Conservation (phyloP, 1,284 basidiomycete genomes). For the Moesziomyces parantarcticus region DNA sequence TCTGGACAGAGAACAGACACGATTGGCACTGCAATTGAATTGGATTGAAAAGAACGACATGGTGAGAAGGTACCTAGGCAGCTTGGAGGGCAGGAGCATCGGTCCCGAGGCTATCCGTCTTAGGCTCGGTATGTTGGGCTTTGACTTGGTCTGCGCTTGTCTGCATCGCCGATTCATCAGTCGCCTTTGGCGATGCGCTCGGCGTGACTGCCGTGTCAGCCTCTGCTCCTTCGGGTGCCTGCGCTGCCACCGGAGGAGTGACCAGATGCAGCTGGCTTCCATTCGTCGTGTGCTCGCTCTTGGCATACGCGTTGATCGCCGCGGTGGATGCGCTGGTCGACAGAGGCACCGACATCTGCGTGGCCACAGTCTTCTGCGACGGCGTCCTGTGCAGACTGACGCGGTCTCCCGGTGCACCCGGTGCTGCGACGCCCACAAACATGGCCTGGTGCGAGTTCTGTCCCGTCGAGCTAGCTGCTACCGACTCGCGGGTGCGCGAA, state of each 20-base stretch:
- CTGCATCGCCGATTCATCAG: too few species aligned
- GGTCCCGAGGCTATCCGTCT: not conserved
- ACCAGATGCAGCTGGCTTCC: slow-evolving; percentile 30
- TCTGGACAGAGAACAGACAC: not conserved
- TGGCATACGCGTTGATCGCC: slow-evolving; percentile 30
- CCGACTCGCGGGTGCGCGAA: slow-evolving; percentile 47
- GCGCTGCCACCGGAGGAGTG: slow-evolving; percentile 6
- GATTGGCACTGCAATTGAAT: not conserved
- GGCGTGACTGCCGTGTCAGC: not conserved
- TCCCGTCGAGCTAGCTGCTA: slow-evolving; percentile 54
- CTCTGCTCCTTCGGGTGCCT: not conserved
- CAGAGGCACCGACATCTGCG: slow-evolving; percentile 57
- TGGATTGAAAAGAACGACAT: not conserved
- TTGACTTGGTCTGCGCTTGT: not conserved
- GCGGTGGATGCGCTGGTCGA: slow-evolving; percentile 47
- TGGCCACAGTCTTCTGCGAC: slow-evolving; percentile 60
- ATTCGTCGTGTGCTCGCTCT: slow-evolving; percentile 26
- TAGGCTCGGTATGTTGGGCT: not conserved
- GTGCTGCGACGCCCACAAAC: slow-evolving; percentile 21
- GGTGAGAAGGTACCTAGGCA: too few species aligned
- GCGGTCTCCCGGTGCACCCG: slow-evolving; percentile 30
- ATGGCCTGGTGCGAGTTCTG: slow-evolving; percentile 56
- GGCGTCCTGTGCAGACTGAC: slow-evolving; percentile 58
- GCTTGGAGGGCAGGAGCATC: not conserved
- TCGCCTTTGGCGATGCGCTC: not conserved